phyloP scores from a whole-genome alignment of 345 rosid genomes.

The Eucalyptus brandiana region DNA sequence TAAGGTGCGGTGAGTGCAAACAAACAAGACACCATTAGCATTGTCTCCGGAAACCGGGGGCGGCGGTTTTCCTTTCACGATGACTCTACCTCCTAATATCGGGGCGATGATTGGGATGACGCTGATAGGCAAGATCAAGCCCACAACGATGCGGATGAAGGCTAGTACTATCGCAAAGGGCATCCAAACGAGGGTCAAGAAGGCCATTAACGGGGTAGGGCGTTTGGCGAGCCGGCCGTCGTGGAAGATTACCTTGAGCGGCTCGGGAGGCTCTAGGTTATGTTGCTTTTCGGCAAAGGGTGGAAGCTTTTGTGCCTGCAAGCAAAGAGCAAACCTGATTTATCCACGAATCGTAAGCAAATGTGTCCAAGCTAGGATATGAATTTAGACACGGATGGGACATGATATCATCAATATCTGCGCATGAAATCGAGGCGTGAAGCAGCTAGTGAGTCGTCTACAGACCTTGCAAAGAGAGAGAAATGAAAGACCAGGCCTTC shows the following conservation, averaged over 20 bases:
- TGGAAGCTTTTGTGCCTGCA: conserved; percentile 51
- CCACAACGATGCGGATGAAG: conserved; percentile 24
- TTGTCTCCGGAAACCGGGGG: conserved; percentile 14
- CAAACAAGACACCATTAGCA: conserved; percentile 59
- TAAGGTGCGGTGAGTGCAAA: conserved; percentile 85
- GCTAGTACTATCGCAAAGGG: conserved; percentile 74
- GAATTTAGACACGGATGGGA: background rate
- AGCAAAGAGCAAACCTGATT: background rate
- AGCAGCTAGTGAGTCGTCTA: background rate
- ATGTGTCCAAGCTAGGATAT: background rate
- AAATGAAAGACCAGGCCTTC: conserved; percentile 26
- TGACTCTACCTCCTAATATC: conserved; percentile 45
- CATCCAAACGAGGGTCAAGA: conserved; percentile 70
- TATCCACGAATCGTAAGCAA: background rate
- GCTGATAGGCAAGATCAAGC: conserved; percentile 53
- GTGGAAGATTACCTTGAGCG: conserved; percentile 79
- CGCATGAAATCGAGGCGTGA: background rate
- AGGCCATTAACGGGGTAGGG: conserved; percentile 61
- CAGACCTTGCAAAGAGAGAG: conserved; percentile 60
- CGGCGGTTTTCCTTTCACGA: conserved; percentile 73
- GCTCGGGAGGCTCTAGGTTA: conserved; percentile 20
- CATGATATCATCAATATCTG: background rate
- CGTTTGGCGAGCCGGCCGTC: conserved; percentile 85
- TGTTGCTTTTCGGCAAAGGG: conserved; percentile 9
- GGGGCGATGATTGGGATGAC: conserved; percentile 41